phyloP scores from a whole-genome alignment of 2,329 filamentous ascomycete species.

The Diplodia mutila region DNA sequence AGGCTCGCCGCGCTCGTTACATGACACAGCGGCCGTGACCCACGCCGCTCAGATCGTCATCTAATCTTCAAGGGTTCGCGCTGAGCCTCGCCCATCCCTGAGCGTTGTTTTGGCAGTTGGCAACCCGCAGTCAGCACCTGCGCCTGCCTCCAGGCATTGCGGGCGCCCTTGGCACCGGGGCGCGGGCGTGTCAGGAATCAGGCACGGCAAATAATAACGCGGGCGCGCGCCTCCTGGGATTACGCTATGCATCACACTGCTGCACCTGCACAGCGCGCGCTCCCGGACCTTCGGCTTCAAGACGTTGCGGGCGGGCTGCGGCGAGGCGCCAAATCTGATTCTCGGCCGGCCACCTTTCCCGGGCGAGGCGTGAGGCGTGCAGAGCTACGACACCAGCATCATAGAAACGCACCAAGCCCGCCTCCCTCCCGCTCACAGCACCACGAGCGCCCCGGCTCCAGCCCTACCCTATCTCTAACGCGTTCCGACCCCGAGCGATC shows the following conservation, averaged over 20 bases:
- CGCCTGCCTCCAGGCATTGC: conserved; percentile 13
- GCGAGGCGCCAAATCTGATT: conserved; percentile 14
- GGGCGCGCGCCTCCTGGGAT: conserved; percentile 17
- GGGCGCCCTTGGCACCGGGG: conserved; percentile 19
- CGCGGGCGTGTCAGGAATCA: conserved; percentile 22
- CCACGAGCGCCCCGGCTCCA: conserved; percentile 8
- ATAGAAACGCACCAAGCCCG: conserved; percentile 14
- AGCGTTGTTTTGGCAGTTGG: conserved; percentile 18
- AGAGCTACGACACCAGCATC: conserved; percentile 22
- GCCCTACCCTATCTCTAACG: conserved; percentile 22
- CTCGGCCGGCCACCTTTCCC: conserved; percentile 22
- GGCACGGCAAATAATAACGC: conserved; percentile 22
- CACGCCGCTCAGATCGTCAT: conserved; percentile 24
- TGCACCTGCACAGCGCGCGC: conserved; percentile 4
- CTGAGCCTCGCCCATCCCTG: conserved; percentile 24
- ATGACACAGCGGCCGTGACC: conserved; percentile 24
- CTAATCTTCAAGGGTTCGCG: conserved; percentile 24
- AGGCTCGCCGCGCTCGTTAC: conserved; percentile 17
- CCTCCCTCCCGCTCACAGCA: conserved; percentile 1
- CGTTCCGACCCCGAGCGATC: conserved; percentile 15
- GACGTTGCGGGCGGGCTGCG: conserved; percentile 19
- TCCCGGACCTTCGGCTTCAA: conserved; percentile 24
- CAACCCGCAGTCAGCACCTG: not conserved
- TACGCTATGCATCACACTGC: conserved; percentile 11
- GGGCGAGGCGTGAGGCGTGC: conserved; percentile 17